phyloP scores from a whole-genome alignment of 805 yeast species.

The Candida pini region DNA sequence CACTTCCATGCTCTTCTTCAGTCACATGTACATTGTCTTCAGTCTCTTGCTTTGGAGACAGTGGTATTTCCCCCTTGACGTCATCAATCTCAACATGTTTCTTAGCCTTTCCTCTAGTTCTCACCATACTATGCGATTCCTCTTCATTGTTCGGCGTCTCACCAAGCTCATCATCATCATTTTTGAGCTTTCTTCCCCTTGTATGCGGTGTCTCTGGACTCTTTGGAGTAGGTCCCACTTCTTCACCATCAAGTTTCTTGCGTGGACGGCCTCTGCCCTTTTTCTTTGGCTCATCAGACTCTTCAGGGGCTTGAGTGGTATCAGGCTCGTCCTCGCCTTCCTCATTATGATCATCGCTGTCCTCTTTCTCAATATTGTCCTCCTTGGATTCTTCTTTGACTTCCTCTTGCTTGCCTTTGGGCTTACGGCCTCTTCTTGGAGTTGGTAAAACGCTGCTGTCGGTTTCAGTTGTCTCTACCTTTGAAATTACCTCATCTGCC shows the following conservation, averaged over 20 bases:
- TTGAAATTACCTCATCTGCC: conserved; percentile 1
- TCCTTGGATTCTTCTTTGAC: conserved; percentile 1
- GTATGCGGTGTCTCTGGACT: conserved; percentile 2
- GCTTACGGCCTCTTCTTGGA: conserved; percentile 4
- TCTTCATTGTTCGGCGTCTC: neutral
- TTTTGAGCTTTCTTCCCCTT: conserved; percentile 1
- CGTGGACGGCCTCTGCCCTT: conserved; percentile 5
- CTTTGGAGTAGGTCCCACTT: conserved; percentile 2
- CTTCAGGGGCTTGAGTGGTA: neutral
- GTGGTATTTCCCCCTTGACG: neutral
- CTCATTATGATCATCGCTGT: neutral
- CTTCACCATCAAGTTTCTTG: neutral
- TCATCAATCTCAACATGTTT: conserved; percentile 1
- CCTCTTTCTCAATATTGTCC: neutral
- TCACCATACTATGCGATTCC: neutral
- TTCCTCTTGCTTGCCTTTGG: conserved; percentile 1
- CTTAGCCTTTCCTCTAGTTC: conserved; percentile 1
- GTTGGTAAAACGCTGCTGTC: neutral
- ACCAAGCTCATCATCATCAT: neutral
- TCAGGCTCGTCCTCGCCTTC: neutral
- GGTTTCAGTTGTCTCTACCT: neutral
- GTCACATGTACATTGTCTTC: no score
- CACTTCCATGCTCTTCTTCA: neutral
- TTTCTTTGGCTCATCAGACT: conserved; percentile 1
- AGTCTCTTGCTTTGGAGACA: neutral